Base-by-base conservation (phyloP, 257 asterid genomes). In the Penstemon newberryi region DNA sequence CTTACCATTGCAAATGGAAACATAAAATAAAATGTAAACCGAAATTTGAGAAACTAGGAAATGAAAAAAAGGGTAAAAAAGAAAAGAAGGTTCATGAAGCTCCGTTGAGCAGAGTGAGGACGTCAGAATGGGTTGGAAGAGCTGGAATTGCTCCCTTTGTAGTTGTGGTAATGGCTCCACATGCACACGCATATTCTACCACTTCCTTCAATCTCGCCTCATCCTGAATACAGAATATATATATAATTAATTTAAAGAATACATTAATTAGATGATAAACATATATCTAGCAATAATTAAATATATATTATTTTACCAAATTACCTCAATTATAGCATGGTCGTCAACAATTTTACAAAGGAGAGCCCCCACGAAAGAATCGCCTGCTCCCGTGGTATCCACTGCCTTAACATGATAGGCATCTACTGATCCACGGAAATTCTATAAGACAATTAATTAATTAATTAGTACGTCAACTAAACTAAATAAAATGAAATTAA, bases 71-170 rank as follows among this genome's bases (percentile, higher is more conserved):
- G 6, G 6, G 1, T 15, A 4, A 66, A 50, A 5, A 72, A 58
- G 6, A 4, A 0, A 8, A 6, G 18, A 4, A 54, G 43, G 8
- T 46, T 73, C 55, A 41, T 2, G 33, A 25, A 1, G 64, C 46
- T 73, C 70, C 79, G 33, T 71, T 76, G 8, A 90, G 61, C 13
- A 93, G 56, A 52, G 69, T 5, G 5, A 82, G 79, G 64, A 70
- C 94, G 5, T 90, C 95, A 46, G 87, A 9, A 53, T 65, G 95
- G 0, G 71, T 73, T 8, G 98, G 98, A 12, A 90, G 92, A 43
- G 97, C 98, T 8, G 97, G 98, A 70, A 93, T 93, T 11, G 98
- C 98, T 42, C 98, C 98, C 80, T 90, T 93, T 44, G 90, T 93
- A 7, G 97, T 90, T 2, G 98, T 93, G 39, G 97, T 93, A 38